Evolutionary conservation across 768 basidiomycete genomes (phyloP), one percentile per base, ranked within the genome.

Genomic region (Coprinopsis cinerea): DNA sequence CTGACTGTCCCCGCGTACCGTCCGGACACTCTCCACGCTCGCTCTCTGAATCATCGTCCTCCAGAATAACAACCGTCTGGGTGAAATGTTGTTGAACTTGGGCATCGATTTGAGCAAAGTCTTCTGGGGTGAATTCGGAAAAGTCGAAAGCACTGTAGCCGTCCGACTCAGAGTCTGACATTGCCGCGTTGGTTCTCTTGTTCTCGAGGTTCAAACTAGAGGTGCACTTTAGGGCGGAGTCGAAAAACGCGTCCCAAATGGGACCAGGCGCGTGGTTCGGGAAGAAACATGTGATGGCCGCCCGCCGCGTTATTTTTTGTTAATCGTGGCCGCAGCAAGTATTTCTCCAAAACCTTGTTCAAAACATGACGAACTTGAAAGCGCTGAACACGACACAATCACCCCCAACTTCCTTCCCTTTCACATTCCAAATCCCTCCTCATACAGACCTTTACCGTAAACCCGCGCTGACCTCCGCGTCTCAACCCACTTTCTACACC

Each of bases 71-170:
- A n/a, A n/a, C n/a, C 25, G 40, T 35, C 11, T 44, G 30, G 9
- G 34, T n/a, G 26, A 41, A 30, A 25, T 47, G 50, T 24, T 26
- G 49, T 11, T 53, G 55, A 23, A 72, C 52, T 24, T 66, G 61
- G 24, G 69, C 70, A 55, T 83, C 82, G 47, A 81, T 67, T 22
- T 62, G 59, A 2, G 67, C 70, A 34, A 84, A 70, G 22, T 86
- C 82, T 26, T 81, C 73, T 22, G 72, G 71, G 0, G 81, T 81
- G 53, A 84, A 78, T 42, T 76, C 77, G 0, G 77, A 71, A 43
- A 83, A 67, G 55, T 78, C 64, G 59, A 67, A 78, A 3, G 57
- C 64, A 17, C 72, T 72, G 55, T 70, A 83, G 26, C 55, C 55
- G 44, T 66, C 63, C 24, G 59, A 58, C 47, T 59, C 47, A 32